Evolutionary conservation across 2,329 filamentous ascomycete genomes (phyloP), one percentile per base, ranked within the genome.

Genomic region (Fusarium annulatum): DNA sequence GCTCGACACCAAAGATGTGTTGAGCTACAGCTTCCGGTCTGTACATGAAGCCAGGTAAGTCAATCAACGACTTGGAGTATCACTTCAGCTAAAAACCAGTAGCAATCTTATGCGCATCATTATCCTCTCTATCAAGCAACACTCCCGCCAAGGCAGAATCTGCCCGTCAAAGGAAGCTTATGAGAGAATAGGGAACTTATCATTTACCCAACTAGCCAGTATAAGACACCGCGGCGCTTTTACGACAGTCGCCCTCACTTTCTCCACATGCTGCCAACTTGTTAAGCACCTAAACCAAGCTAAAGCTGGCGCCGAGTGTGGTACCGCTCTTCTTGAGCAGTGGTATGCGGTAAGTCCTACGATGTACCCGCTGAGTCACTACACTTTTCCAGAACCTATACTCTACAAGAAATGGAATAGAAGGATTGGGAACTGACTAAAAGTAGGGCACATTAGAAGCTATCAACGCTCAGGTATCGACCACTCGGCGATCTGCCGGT

Each of bases 1-100:
- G 2, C 86, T 94, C 5, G 92, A 93, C 58, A 95, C 94, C 1
- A 98, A 98, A 79, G 94, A 97, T 76, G 88, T 97, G 23, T 83
- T 99, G 52, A 98, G 96, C 73, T 99, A 96, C 81, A 97, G 95
- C 71, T 99, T 97, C 88, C 90, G 96, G 76, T 94, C 95, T 10
- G 87, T 98, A n/a, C 96, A 97, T 71, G 96, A 99, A 83, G 94
- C 95, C 30, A 97, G 94, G 93, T 94, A 84, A 51, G 46, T 41
- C 30, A 7, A 16, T 14, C 18, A 69, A 83, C 62, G 49, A 67
- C 30, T 52, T 19, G 5, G 18, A 15, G 4, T 16, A n/a, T 28
- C 15, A 7, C 19, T 3, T 36, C 18, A 21, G 26, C 68, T 69
- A 55, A 68, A 21, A 30, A 33, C 41, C 70, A 74, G 81, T 69